Base-by-base conservation (phyloP, 2,329 filamentous ascomycete species). In the Botrytis cinerea region DNA sequence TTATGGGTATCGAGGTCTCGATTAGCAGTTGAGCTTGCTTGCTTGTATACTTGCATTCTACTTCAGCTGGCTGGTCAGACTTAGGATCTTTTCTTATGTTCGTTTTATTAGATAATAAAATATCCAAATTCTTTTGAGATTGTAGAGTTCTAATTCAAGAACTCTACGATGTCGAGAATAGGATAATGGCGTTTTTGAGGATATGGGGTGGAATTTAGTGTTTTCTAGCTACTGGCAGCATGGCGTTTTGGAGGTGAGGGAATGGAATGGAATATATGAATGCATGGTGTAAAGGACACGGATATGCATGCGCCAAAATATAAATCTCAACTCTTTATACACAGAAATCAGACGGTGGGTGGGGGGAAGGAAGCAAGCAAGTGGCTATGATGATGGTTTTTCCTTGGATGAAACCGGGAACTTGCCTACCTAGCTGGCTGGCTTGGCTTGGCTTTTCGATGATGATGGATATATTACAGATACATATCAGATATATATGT, bases 131-230 rank as follows among this genome's bases (percentile, higher is more conserved):
- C 78, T 79, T 78, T 79, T 40, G 38, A n/a, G 60, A 77, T 80
- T 77, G 76, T 72, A 59, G 45, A 51, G 4, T 28, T n/a, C 75
- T 74, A 4, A 25, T 16, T 32, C 4, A 9, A 28, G 51, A 9
- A 76, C 78, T 66, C 77, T 78, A 79, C 77, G 64, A 54, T 68
- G 78, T 80, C 75, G 79, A 80, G 79, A 48, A 68, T 78, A 73
- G 9, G 64, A 43, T 60, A 45, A 59, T 70, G 72, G 72, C 66
- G 72, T 73, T 73, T 46, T 43, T 38, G 16, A 25, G 63, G 4
- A 10, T 8, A 28, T 32, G 35, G 61, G 20, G 59, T 46, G 35
- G 51, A 25, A 16, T 25, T 66, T 54, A 40, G 4, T 28, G 6
- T 40, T 66, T 57, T 28, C 4, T 54, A 59, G 61, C 70, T 64